Base-by-base conservation (phyloP, 2,329 filamentous ascomycete genomes). In the Chaetothyriales sp. region DNA sequence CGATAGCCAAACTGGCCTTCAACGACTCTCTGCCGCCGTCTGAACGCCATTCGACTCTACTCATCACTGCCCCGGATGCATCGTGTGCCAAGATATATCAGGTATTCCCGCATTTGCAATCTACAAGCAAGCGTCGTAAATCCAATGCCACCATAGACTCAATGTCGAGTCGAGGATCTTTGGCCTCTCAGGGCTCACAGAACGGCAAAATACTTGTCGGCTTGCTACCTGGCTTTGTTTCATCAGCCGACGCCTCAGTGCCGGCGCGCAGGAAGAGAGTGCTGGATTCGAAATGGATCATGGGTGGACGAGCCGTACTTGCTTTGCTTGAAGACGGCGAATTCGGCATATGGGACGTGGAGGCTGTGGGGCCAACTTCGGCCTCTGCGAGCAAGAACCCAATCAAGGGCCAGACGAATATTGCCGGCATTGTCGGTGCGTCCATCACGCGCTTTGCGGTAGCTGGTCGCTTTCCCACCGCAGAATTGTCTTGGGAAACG, bases 71-170 rank as follows among this genome's bases (percentile, higher is more conserved):
- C 51, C 63, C 70, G 1, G 50, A 51, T 8, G 70, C 68, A n/a
- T 78, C 79, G 5, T 71, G 69, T 44, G 75, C 78, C 25, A 77
- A 78, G 50, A 68, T 82, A 13, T 80, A 78, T 59, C 75, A 80
- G 50, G 75, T 74, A 22, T 72, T 78, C 29, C 67, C 73, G 15
- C 66, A 59, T 15, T 40, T 15, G 33, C 33, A 40, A 13, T 15
- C 33, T 40, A 5, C 33, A 13, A 40, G 5, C 33, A 40, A 65
- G 18, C 59, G 62, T 3, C 64, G 65, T 10, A 58, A 56, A 3
- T 58, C 65, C 13, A 62, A 62, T 25, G 63, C 59, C 28, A 66
- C 67, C 10, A 58, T 60, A 18, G 67, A 67, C 48, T 59, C 58
- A 6, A 43, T 49, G 10, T 59, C 57, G 3, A 60, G 45, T 43